Evolutionary conservation across 2,329 filamentous ascomycete species (phyloP), one percentile per base, ranked within the genome.

Genomic region (Curvularia spicifera): DNA sequence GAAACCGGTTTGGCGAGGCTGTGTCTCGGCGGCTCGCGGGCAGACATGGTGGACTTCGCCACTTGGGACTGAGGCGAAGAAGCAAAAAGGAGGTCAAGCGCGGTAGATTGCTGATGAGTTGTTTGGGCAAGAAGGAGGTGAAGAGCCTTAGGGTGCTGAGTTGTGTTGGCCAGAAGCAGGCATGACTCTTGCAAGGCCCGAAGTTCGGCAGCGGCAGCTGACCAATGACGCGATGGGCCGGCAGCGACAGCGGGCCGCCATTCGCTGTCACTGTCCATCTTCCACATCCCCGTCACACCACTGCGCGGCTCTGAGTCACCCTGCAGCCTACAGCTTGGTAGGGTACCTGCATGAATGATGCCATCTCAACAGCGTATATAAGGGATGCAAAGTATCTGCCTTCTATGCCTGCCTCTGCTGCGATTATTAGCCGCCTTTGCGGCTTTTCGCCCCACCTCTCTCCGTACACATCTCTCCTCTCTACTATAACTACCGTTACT

Each of bases 241-340:
- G 62, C 58, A 55, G 47, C 61, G 58, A 43, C 42, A 53, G 56
- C 50, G 58, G 58, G 59, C 63, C 60, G 57, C 51, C 44, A 61
- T 67, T 61, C 53, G 64, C 57, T 66, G 61, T 62, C 63, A 57
- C 60, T 52, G 45, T 53, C 48, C 62, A 59, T 63, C 56, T 59
- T 63, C 60, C 60, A 47, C 48, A 31, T 57, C 44, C 49, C 67
- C 66, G 56, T 50, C 56, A 58, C 56, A 58, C 56, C 51, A 58
- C 53, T 26, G 56, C 65, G 64, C 63, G 67, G 66, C 65, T 72
- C 68, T 76, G 73, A 76, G 68, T 76, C 73, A 76, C 71, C 51
- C 37, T 70, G 62, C 60, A 65, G 70, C 64, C 72, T 71, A 53
- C 57, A 28, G 54, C 67, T 67, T 66, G 56, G 56, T 53, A 60